phyloP scores from a whole-genome alignment of 768 basidiomycete species.

The Tricholoma terreum region DNA sequence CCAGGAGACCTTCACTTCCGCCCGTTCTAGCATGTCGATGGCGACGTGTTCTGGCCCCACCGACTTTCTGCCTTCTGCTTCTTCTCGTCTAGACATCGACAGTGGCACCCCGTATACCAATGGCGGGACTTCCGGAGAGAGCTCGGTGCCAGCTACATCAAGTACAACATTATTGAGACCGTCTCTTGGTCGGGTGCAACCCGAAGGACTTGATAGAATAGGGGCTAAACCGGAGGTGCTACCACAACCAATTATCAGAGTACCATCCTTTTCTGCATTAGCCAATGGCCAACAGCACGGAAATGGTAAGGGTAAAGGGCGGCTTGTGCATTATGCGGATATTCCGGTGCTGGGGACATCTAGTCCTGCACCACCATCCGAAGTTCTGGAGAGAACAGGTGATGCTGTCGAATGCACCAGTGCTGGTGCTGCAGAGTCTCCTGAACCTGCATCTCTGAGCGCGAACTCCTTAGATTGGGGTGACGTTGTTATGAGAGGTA shows the following conservation, averaged over 20 bases:
- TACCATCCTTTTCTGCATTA: slow-evolving; percentile 10
- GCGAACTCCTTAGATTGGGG: slow-evolving; percentile 33
- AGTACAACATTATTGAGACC: slow-evolving; percentile 17
- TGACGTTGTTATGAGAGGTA: slow-evolving; percentile 76
- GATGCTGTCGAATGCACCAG: slow-evolving; percentile 59
- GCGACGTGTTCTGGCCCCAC: slow-evolving; percentile 28
- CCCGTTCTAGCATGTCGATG: slow-evolving; percentile 3
- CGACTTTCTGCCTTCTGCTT: slow-evolving; percentile 1
- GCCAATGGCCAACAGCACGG: slow-evolving; percentile 7
- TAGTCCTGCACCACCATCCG: slow-evolving; percentile 50
- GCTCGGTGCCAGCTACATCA: slow-evolving; percentile 10
- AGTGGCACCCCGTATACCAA: slow-evolving; percentile 2
- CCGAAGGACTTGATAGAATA: neutral
- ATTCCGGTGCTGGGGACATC: slow-evolving; percentile 8
- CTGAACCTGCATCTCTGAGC: slow-evolving; percentile 13
- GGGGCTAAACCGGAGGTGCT: slow-evolving; percentile 16
- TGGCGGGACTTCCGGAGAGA: neutral
- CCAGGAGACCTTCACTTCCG: neutral
- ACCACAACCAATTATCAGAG: slow-evolving; percentile 17
- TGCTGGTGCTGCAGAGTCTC: slow-evolving; percentile 46
- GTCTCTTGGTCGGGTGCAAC: neutral
- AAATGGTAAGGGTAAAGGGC: slow-evolving; percentile 29
- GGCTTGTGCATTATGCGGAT: slow-evolving; percentile 40
- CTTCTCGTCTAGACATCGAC: slow-evolving; percentile 3
- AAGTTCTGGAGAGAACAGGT: slow-evolving; percentile 64